A percentile compares a stretch with the other conserved stretches of the same genome.
phyloP scores from a whole-genome alignment of 2,329 filamentous ascomycete genomes.

The Botrytis fragariae region DNA sequence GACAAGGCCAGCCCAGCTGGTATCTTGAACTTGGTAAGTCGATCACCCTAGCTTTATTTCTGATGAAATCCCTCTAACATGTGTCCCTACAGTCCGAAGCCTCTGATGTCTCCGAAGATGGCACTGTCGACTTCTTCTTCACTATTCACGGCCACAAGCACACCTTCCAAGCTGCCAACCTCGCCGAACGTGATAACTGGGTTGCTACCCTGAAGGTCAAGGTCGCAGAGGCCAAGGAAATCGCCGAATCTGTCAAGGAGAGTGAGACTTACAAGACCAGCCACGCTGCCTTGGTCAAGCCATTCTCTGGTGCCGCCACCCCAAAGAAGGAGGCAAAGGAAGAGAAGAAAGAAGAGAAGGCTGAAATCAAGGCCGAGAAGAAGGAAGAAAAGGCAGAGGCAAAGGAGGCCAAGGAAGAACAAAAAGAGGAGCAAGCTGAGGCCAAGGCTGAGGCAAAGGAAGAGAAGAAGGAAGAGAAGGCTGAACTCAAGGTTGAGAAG shows the following conservation, averaged over 20 bases:
- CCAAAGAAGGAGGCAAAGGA: conserved; percentile 40
- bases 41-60: neutral
- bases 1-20: conserved; percentile 80
- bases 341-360: conserved; percentile 36
- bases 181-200: conserved; percentile 89
- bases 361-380: conserved; percentile 36
- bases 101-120: conserved; percentile 68
- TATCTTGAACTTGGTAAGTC: conserved; percentile 79
- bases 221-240: conserved; percentile 79
- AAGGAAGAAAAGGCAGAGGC: conserved; percentile 41
- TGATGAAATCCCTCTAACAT: conserved; percentile 35
- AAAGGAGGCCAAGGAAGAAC: conserved; percentile 41
- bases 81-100: conserved; percentile 51
- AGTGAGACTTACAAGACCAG: conserved; percentile 81
- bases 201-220: conserved; percentile 78
- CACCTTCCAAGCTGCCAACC: conserved; percentile 76
- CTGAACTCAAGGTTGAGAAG: conserved; percentile 36
- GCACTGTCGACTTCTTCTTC: conserved; percentile 80
- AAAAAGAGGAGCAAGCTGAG: conserved; percentile 35
- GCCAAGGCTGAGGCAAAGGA: conserved; percentile 37
- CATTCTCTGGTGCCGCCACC: conserved; percentile 39
- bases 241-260: conserved; percentile 68
- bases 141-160: conserved; percentile 86
- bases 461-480: conserved; percentile 41
- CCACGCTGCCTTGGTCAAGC: conserved; percentile 42